A percentile compares a stretch with the other conserved stretches of the same genome.
Conservation (phyloP, 1,139 yeast species). For the Geotrichum citri-aurantii region DNA sequence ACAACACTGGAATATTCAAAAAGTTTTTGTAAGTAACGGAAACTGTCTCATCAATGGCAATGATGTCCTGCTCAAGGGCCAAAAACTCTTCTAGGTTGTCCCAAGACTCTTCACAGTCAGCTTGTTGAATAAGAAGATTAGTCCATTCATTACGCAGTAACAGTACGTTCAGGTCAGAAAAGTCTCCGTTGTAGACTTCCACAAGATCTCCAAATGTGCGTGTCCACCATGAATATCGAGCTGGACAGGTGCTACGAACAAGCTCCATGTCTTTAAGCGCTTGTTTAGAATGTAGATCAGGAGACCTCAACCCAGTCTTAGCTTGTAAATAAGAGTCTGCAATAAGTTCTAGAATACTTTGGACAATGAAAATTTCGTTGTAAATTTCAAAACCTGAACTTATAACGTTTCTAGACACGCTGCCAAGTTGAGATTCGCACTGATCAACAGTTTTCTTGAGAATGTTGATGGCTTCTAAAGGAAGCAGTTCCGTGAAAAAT, state of each 20-base stretch:
- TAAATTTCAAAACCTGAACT: neutral
- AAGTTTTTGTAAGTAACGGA: conserved; percentile 34
- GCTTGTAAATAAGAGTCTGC: conserved; percentile 42
- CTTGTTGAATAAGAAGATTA: conserved; percentile 37
- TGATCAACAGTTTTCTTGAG: conserved; percentile 22
- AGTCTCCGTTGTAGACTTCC: neutral
- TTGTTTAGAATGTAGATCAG: conserved; percentile 17
- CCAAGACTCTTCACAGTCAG: conserved; percentile 31
- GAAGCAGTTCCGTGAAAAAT: conserved; percentile 27
- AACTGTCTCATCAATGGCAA: conserved; percentile 21
- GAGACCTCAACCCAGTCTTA: conserved; percentile 17
- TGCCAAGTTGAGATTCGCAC: conserved; percentile 23
- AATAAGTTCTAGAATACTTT: conserved; percentile 51
- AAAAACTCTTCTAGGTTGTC: conserved; percentile 30
- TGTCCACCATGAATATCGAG: conserved; percentile 14
- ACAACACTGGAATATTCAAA: conserved; percentile 54
- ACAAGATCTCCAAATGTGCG: conserved; percentile 14
- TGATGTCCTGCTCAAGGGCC: conserved; percentile 19
- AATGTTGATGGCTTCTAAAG: conserved; percentile 23
- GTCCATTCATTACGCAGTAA: conserved; percentile 41
- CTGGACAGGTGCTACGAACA: conserved; percentile 8
- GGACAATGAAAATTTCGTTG: conserved; percentile 23
- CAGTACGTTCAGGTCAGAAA: conserved; percentile 5
- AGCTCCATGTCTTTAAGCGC: conserved; percentile 16
- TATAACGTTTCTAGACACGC: conserved; percentile 9